Base-by-base conservation (phyloP, 495 filamentous ascomycete species). In the Talaromyces stipitatus region DNA sequence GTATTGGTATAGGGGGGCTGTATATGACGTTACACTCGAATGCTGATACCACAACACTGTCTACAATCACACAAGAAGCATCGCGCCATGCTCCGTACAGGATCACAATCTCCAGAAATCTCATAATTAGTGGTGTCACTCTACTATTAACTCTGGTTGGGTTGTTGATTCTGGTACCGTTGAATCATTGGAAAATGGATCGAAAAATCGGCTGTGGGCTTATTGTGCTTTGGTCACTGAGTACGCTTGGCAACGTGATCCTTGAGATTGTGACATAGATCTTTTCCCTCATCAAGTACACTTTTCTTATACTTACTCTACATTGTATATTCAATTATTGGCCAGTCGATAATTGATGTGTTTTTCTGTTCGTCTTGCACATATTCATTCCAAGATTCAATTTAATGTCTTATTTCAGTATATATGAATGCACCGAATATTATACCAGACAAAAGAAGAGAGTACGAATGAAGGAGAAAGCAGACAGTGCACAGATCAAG, bases 171-270 rank as follows among this genome's bases (percentile, higher is more conserved):
- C 76, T 84, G 5, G 88, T 99, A 58, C 94, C 94, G 12, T 66
- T 85, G 69, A 96, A 95, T 69, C 81, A 81, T 57, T 99, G 95
- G 95, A 78, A 82, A 46, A 91, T 99, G 89, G 91, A 85, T 66
- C 78, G 83, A 54, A 84, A 74, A 64, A 89, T 97, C 60, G 94
- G 94, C 12, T 92, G 81, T 81, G 83, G 82, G 2, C 68, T 97
- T 59, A 84, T 97, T 64, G 79, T 67, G n/a, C 72, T 99, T 10
- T 99, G 94, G 94, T 73, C 70, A 16, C 69, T 89, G n/a, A 90
- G 90, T 68, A 97, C 94, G 2, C 58, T 89, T 26, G 74, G 84
- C 5, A 99, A 97, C 72, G 72, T 99, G 2, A 78, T 83, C 48
- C 80, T 92, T n/a, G 94, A 99, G 73, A 57, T 91, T 55, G 33